A percentile compares a stretch with the other conserved stretches of the same genome.
These are phyloP conservation scores for Colletotrichum navitas DNA, from an alignment of 2,329 filamentous ascomycete species.

Conservation along the genomic window DNA sequence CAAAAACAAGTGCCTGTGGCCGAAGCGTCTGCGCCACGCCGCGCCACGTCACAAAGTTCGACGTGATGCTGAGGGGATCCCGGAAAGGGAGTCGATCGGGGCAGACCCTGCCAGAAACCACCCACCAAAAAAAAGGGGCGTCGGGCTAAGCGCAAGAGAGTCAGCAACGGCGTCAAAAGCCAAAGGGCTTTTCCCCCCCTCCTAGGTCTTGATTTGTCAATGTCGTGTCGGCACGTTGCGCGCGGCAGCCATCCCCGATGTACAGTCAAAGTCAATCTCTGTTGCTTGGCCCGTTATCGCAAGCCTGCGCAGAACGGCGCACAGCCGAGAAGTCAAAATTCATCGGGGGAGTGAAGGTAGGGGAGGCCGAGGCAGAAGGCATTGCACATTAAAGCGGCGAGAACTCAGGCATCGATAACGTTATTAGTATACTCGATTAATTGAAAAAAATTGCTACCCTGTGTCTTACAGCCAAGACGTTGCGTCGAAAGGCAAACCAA, in stretches of 20 bases:
- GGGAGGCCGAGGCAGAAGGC: background rate
- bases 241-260: background rate
- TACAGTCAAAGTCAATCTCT: background rate
- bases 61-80: conserved; percentile 1
- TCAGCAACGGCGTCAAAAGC: conserved; percentile 10
- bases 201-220: too few species aligned
- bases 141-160: background rate
- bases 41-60: background rate
- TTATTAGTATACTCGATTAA: conserved; percentile 24
- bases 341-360: too few species aligned
- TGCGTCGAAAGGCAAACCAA: conserved; percentile 5
- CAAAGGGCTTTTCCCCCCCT: background rate
- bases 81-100: background rate
- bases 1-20: background rate
- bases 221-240: background rate
- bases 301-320: background rate
- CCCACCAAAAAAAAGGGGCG: background rate
- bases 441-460: conserved; percentile 25
- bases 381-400: background rate
- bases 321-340: background rate
- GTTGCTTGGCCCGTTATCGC: background rate
- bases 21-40: background rate
- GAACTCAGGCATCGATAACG: background rate
- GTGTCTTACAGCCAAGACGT: conserved; percentile 1
- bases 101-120: background rate